phyloP scores from a whole-genome alignment of 192 early-diverging fungal species.

The Geosiphon pyriformis region DNA sequence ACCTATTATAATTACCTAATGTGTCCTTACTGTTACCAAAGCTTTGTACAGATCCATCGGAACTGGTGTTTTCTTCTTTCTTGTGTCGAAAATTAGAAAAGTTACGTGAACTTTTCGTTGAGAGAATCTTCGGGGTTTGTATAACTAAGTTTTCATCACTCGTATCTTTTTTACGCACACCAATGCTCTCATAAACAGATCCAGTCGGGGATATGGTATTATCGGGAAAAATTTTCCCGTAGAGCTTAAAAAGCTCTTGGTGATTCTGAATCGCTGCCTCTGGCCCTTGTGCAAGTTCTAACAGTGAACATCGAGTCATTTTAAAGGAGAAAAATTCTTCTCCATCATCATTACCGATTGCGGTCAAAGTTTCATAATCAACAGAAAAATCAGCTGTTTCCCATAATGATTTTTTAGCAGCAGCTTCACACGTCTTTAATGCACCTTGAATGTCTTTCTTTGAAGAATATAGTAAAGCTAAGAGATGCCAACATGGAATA shows the following conservation, averaged over 20 bases:
- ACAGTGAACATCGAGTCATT: constrained; percentile 55
- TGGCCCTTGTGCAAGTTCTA: constrained; percentile 46
- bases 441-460: constrained; percentile 63
- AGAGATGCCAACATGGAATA: constrained; percentile 71
- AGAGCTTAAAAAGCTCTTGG: constrained; percentile 57
- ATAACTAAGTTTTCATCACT: constrained; percentile 12
- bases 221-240: constrained; percentile 45
- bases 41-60: constrained; percentile 21
- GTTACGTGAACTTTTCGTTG: constrained; percentile 28
- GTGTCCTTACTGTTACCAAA: constrained; percentile 21
- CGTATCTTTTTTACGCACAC: constrained; percentile 21
- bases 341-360: constrained; percentile 41
- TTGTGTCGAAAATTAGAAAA: constrained; percentile 27
- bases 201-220: constrained; percentile 25
- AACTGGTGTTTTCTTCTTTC: constrained; percentile 18
- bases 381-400: constrained; percentile 26
- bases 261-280: constrained; percentile 49
- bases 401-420: constrained; percentile 51
- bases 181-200: constrained; percentile 30
- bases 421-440: constrained; percentile 58
- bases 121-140: neutral
- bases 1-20: constrained; percentile 24
- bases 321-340: constrained; percentile 55
- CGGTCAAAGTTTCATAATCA: constrained; percentile 15
- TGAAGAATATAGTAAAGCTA: constrained; percentile 60